These are phyloP conservation scores for Phytopythium chamaehyphon DNA, from an alignment of 352 stramenopile species.

Conservation along the genomic window DNA sequence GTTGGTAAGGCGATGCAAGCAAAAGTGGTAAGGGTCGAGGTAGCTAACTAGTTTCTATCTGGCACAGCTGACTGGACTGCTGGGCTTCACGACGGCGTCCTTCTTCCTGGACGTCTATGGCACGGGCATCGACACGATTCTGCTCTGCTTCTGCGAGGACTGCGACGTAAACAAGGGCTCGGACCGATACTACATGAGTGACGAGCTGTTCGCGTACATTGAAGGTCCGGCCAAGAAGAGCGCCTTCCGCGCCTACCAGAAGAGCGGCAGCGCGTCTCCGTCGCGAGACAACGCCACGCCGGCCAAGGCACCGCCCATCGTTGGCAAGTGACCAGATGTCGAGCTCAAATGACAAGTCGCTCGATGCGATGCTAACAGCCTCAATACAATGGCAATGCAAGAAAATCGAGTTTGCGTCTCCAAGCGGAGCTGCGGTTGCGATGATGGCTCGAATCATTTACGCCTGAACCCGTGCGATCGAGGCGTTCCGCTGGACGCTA, in stretches of 20 bases:
- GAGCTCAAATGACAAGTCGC: not conserved
- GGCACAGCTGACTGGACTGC: slow-evolving; percentile 47
- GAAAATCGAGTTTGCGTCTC: no score
- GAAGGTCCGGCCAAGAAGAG: slow-evolving; percentile 75
- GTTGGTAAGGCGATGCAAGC: slow-evolving; percentile 30
- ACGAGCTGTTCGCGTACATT: slow-evolving; percentile 78
- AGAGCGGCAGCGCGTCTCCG: slow-evolving; percentile 12
- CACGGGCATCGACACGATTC: slow-evolving; percentile 80
- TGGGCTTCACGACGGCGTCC: slow-evolving; percentile 66
- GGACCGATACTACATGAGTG: slow-evolving; percentile 80
- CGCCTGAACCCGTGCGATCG: no score
- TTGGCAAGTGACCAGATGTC: not conserved
- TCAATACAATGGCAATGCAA: no score
- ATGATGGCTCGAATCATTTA: no score
- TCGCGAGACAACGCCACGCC: slow-evolving; percentile 10
- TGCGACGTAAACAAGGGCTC: slow-evolving; percentile 78
- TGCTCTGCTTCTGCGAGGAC: slow-evolving; percentile 87
- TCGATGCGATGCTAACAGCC: no score
- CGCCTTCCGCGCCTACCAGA: slow-evolving; percentile 58
- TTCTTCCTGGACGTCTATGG: slow-evolving; percentile 85
- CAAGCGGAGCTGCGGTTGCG: no score
- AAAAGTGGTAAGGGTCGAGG: not conserved
- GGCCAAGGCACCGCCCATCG: slow-evolving; percentile 26
- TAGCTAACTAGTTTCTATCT: not conserved
- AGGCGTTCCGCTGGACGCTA: no score